phyloP scores from a whole-genome alignment of 352 stramenopile genomes.

The Phytopythium delawarense region DNA sequence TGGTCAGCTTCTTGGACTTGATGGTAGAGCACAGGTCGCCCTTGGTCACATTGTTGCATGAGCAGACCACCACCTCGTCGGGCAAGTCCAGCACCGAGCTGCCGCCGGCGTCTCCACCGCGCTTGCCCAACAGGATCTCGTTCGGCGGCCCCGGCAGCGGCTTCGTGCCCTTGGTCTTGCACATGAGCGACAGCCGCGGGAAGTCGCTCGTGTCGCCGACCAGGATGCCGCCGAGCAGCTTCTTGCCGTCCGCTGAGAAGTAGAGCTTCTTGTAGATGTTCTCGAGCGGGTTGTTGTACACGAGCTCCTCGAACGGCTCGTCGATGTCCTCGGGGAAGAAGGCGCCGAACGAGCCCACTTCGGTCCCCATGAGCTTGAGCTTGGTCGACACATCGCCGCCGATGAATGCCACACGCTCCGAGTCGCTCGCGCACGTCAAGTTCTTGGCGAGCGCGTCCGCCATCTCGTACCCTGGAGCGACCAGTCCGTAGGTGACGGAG shows the following conservation, averaged over 20 bases:
- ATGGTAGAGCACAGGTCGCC: slow-evolving; percentile 73
- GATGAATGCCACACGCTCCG: slow-evolving; percentile 55
- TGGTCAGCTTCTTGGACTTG: slow-evolving; percentile 67
- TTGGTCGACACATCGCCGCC: slow-evolving; percentile 91
- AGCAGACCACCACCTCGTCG: slow-evolving; percentile 87
- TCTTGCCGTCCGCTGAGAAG: slow-evolving; percentile 82
- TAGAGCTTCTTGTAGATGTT: slow-evolving; percentile 92
- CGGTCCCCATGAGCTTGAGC: slow-evolving; percentile 92
- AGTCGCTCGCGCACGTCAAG: slow-evolving; percentile 27
- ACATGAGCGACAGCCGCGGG: slow-evolving; percentile 59
- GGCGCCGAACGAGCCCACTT: slow-evolving; percentile 90
- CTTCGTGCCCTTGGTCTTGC: slow-evolving; percentile 45
- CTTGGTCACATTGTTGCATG: slow-evolving; percentile 91
- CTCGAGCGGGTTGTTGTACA: slow-evolving; percentile 90
- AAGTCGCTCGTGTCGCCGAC: slow-evolving; percentile 92
- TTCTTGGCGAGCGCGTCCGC: slow-evolving; percentile 84
- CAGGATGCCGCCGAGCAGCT: slow-evolving; percentile 84
- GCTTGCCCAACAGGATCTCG: slow-evolving; percentile 59
- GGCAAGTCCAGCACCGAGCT: slow-evolving; percentile 49
- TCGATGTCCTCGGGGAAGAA: slow-evolving; percentile 73
- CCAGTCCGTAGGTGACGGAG: slow-evolving; percentile 91
- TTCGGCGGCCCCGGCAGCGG: slow-evolving; percentile 42
- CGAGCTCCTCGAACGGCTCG: slow-evolving; percentile 60
- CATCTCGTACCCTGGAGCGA: slow-evolving; percentile 91
- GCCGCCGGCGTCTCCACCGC: slow-evolving; percentile 18